Base-by-base conservation (phyloP, 768 basidiomycete species). In the Ramaria rubella region DNA sequence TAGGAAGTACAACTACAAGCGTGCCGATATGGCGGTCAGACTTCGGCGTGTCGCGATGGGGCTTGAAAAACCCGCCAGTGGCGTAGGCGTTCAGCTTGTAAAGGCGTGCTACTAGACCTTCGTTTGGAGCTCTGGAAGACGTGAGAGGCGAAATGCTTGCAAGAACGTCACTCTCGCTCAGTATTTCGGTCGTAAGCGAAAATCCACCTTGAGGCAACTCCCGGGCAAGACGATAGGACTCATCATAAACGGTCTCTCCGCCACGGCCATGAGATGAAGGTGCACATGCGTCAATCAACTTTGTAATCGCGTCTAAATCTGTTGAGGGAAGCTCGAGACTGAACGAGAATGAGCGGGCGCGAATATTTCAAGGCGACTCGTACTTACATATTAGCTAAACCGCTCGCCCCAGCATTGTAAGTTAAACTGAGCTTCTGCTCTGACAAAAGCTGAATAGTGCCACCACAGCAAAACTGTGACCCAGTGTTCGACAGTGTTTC, bases 1-100 rank as follows among this genome's bases (percentile, higher is more conserved):
- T 75, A 15, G 80, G 80, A 49, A 79, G 72, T n/a, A 77, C 70
- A 31, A 81, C 60, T 1, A 81, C 74, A 8, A 83, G 70, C 1
- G 80, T 80, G 1, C 76, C 80, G 34, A 82, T 75, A 73, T 81
- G 80, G 26, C 62, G 60, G 7, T 69, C 66, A 7, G 66, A 62
- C 7, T 74, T 72, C 5, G 76, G 77, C 0, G 79, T 79, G 57
- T 80, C 81, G 40, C 73, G 69, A 59, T 80, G 80, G 1, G 74
- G 38, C 60, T 78, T 78, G 70, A 80, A 81, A 62, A 77, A 80
- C n/a, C 49, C 45, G 11, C 23, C 45, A 9, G 11, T 48, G 45
- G 45, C 14, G 23, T 48, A 48, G 24, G 45, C 45, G 23, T 48
- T 48, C 29, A 51, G 3, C 5, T 51, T 51, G 11, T 51, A 51